Percentiles rank a stretch among this genome's conserved stretches.
Conservation (phyloP, 345 rosid genomes). For the Gossypium ekmanianum region DNA sequence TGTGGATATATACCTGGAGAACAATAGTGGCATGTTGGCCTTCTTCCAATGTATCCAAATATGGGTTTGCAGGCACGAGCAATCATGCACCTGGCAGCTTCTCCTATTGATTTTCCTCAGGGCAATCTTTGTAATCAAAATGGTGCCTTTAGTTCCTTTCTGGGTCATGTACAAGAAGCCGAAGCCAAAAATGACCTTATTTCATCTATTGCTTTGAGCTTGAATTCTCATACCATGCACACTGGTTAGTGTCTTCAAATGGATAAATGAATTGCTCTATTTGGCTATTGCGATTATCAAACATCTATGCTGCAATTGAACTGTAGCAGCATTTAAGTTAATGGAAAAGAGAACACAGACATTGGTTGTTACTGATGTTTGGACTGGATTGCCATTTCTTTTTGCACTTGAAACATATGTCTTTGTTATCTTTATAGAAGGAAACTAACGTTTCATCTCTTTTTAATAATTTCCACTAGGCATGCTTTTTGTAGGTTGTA, state of each 20-base stretch:
- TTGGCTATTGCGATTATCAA: not conserved
- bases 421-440: not conserved
- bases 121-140: slow-evolving; percentile 37
- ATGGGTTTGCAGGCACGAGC: slow-evolving; percentile 72
- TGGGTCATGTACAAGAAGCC: slow-evolving; percentile 35
- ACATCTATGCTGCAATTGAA: not conserved
- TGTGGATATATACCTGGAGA: slow-evolving; percentile 32
- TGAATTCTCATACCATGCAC: slow-evolving; percentile 33
- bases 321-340: slow-evolving; percentile 7
- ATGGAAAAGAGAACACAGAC: not conserved
- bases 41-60: slow-evolving; percentile 39
- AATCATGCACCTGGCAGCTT: slow-evolving; percentile 80
- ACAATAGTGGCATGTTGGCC: slow-evolving; percentile 34
- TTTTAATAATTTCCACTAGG: not conserved
- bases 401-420: not conserved
- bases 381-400: not conserved
- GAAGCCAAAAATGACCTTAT: slow-evolving; percentile 28
- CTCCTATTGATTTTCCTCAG: slow-evolving; percentile 50
- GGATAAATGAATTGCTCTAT: slow-evolving; percentile 9
- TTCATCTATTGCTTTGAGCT: slow-evolving; percentile 34
- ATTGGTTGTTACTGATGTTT: slow-evolving; percentile 1
- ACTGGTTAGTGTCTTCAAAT: slow-evolving; percentile 47
- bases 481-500: not conserved
- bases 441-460: not conserved
- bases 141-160: slow-evolving; percentile 33